phyloP scores from a whole-genome alignment of 2,329 filamentous ascomycete genomes.

The Aureobasidium sp. region DNA sequence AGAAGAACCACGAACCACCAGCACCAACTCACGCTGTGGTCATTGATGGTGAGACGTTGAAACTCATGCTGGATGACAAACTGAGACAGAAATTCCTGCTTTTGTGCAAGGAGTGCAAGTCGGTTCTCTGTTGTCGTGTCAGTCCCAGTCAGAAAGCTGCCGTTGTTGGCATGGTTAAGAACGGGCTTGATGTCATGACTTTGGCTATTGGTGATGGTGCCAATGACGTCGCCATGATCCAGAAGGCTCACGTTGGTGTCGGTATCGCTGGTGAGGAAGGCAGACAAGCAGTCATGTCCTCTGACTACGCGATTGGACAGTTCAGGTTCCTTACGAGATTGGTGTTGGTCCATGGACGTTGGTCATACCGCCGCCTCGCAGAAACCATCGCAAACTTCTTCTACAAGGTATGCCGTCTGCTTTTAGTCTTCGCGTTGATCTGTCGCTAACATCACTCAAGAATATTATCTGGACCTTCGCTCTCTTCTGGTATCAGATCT shows the following conservation, averaged over 20 bases:
- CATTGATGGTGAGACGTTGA: slow-evolving; percentile 89
- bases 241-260: slow-evolving; percentile 92
- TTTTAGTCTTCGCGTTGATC: not conserved
- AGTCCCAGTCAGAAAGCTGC: slow-evolving; percentile 94
- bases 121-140: slow-evolving; percentile 93
- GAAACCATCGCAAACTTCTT: slow-evolving; percentile 98
- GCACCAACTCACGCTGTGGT: slow-evolving; percentile 83
- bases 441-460: slow-evolving; percentile 29
- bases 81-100: slow-evolving; percentile 88
- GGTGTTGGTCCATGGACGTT: slow-evolving; percentile 82
- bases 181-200: slow-evolving; percentile 90
- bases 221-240: slow-evolving; percentile 97
- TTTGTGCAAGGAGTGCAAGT: slow-evolving; percentile 93
- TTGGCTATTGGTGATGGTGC: slow-evolving; percentile 87
- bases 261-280: slow-evolving; percentile 91
- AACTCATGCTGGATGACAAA: slow-evolving; percentile 72
- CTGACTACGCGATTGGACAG: slow-evolving; percentile 90
- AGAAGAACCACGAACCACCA: slow-evolving; percentile 76
- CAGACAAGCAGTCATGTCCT: slow-evolving; percentile 89
- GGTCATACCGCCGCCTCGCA: slow-evolving; percentile 89
- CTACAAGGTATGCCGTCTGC: slow-evolving; percentile 61
- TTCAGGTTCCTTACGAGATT: slow-evolving; percentile 81
- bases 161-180: slow-evolving; percentile 94
- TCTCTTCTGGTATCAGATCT: slow-evolving; percentile 97
- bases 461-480: slow-evolving; percentile 97